Base-by-base conservation (phyloP, 2,329 filamentous ascomycete genomes). In the Colletotrichum sp. region DNA sequence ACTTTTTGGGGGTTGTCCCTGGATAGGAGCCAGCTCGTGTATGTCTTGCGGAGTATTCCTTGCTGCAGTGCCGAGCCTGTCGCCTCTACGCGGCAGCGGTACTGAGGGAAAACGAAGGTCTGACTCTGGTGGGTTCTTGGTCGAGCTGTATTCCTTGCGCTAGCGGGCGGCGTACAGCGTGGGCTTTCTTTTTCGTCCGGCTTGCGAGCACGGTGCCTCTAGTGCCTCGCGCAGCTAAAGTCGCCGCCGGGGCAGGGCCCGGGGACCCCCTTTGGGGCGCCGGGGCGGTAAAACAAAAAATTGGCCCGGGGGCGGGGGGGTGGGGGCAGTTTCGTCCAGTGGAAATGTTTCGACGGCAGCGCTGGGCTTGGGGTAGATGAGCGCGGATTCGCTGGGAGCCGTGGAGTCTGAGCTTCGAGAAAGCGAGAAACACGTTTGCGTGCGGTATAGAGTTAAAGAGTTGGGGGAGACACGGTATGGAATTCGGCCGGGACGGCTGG, bases 71-170 rank as follows among this genome's bases (percentile, higher is more conserved):
- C 12, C 28, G 21, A 64, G 34, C 28, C n/a, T 55, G 55, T 69
- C 36, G 36, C 32, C 55, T 75, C 63, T 57, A 61, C 26, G 21
- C 36, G 70, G 60, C n/a, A 57, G 67, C 39, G 61, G 73, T 73
- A 71, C 15, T 64, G 55, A 73, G 73, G 73, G 73, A 73, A 72
- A 73, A 73, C 73, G 72, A 75, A 75, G 70, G 73, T 75, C 69
- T 68, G 70, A 52, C 63, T 72, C 61, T 48, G 34, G 70, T 67
- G 70, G 70, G 32, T 57, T 73, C 59, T 68, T 24, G 69, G 73
- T 75, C 73, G 59, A 73, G 70, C 70, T 75, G 73, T 75, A 67
- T 73, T 75, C 73, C 64, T 75, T 73, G 70, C 73, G 73, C 70
- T 75, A 75, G 70, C 57, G 64, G 30, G 64, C 71, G 63, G 69